Evolutionary conservation across 805 yeast genomes (phyloP).

Genomic region (Groenewaldozyma tartarivorans): DNA sequence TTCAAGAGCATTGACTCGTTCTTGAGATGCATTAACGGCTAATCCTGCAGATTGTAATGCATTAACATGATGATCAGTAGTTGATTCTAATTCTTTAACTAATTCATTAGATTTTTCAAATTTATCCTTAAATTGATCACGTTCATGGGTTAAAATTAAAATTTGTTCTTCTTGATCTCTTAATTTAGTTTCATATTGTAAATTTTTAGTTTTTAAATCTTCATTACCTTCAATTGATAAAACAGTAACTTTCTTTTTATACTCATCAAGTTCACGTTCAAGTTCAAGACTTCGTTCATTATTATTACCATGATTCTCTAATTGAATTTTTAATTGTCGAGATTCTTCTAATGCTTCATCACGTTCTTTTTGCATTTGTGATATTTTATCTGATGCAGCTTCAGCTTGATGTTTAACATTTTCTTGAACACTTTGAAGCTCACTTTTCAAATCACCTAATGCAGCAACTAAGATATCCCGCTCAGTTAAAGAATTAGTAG

Average conservation of each 20-base stretch:
- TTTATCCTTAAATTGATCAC: constrained; percentile 8
- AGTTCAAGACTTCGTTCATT: constrained; percentile 4
- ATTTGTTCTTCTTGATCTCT: constrained; percentile 15
- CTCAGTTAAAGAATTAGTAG: constrained; percentile 15
- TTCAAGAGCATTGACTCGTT: constrained; percentile 9
- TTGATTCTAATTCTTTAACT: constrained; percentile 12
- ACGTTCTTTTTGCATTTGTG: constrained; percentile 15
- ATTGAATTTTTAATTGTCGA: background rate
- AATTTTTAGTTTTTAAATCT: constrained; percentile 13
- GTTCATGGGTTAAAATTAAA: constrained; percentile 13
- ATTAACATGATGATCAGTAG: constrained; percentile 16
- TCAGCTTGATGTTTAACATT: constrained; percentile 19
- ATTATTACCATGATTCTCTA: background rate
- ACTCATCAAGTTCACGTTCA: constrained; percentile 5
- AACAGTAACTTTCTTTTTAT: constrained; percentile 1
- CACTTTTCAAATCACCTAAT: constrained; percentile 19
- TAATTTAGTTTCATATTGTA: constrained; percentile 18
- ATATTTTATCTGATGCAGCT: constrained; percentile 18
- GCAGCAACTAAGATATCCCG: constrained; percentile 21
- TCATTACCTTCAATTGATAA: constrained; percentile 7
- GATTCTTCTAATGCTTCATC: constrained; percentile 11
- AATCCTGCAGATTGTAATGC: constrained; percentile 20
- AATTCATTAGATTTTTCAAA: constrained; percentile 7
- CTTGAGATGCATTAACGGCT: constrained; percentile 20
- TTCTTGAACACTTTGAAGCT: constrained; percentile 18